These are phyloP conservation scores for Lactarius hengduanensis DNA, from an alignment of 768 basidiomycete species.

Conservation along the genomic window DNA sequence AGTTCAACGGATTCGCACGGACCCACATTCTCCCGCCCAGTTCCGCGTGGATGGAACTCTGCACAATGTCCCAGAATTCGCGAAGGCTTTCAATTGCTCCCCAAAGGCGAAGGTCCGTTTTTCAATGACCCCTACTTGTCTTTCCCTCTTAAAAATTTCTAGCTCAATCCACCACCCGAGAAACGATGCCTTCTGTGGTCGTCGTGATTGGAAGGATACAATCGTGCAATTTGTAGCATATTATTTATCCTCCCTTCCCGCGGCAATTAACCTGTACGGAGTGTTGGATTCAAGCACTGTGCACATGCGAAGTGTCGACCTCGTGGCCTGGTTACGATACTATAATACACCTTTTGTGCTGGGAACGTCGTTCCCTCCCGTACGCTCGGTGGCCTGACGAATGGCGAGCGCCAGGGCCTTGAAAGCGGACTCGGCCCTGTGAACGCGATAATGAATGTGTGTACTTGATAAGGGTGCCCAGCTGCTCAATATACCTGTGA, in stretches of 20 bases:
- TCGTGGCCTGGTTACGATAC: neutral
- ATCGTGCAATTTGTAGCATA: neutral
- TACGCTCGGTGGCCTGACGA: conserved; percentile 87
- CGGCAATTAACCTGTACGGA: neutral
- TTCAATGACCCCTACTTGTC: neutral
- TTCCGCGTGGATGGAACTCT: conserved; percentile 87
- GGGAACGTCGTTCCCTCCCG: conserved; percentile 87
- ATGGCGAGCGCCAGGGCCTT: conserved; percentile 96
- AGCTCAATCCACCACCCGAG: conserved; percentile 84
- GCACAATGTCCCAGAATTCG: conserved; percentile 85
- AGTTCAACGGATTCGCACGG: conserved; percentile 77
- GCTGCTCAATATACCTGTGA: conserved; percentile 64
- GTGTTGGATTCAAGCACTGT: neutral
- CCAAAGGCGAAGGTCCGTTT: conserved; percentile 65
- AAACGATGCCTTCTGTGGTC: conserved; percentile 79
- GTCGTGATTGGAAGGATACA: conserved; percentile 5
- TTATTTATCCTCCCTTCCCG: conserved; percentile 5
- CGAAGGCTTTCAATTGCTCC: conserved; percentile 81
- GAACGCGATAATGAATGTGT: conserved; percentile 8
- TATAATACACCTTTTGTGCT: conserved; percentile 95
- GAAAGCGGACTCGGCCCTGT: conserved; percentile 94
- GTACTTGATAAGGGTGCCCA: neutral
- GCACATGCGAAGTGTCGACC: neutral
- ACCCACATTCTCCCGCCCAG: conserved; percentile 82
- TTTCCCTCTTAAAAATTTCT: conserved; percentile 14